Evolutionary conservation across 306 rosid genomes (phyloP).

Genomic region (Adenanthera pavonina): DNA sequence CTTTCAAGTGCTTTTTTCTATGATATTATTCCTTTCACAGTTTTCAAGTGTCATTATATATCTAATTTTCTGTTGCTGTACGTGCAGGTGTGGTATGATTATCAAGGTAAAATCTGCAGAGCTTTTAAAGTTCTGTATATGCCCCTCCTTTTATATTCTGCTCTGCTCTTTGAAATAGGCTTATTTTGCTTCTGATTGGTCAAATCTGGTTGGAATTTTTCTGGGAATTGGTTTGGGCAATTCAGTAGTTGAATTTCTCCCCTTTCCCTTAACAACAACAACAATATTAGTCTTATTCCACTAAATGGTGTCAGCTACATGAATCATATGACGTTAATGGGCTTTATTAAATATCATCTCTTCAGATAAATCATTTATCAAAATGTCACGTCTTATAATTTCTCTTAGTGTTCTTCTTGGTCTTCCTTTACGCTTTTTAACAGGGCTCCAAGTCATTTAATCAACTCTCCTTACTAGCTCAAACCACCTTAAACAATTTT

Average conservation of each 20-base stretch:
- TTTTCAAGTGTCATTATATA: constrained; percentile 18
- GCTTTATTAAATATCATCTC: no score
- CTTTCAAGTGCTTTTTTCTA: constrained; percentile 1
- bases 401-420: no score
- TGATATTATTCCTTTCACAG: not conserved
- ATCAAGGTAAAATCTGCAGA: constrained; percentile 66
- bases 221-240: not conserved
- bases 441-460: no score
- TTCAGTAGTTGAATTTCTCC: not conserved
- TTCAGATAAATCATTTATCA: no score
- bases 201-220: not conserved
- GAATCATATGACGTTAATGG: no score
- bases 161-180: constrained; percentile 16
- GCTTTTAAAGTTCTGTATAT: constrained; percentile 24
- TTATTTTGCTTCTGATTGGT: not conserved
- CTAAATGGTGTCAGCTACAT: no score
- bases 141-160: constrained; percentile 12
- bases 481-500: no score
- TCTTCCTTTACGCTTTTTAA: no score
- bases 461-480: no score
- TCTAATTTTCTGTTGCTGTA: constrained; percentile 50
- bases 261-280: no score
- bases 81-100: constrained; percentile 88
- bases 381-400: no score
- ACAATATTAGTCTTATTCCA: no score